phyloP scores from a whole-genome alignment of 257 asterid genomes.

The Ehretia macrophylla region DNA sequence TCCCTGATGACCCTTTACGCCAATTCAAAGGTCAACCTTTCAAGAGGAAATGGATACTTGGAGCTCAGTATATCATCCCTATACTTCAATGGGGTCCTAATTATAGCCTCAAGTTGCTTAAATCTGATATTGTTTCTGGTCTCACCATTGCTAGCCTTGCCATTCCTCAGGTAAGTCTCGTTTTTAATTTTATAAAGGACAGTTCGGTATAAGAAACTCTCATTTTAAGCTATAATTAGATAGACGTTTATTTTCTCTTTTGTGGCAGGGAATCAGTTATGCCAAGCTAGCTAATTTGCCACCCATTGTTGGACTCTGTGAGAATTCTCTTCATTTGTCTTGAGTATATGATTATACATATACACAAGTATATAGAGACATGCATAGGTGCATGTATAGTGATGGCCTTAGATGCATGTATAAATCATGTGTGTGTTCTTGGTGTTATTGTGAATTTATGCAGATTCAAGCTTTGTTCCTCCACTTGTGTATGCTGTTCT shows the following conservation, averaged over 20 bases:
- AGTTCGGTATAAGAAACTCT: no score
- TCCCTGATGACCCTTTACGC: constrained; percentile 80
- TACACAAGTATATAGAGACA: neutral
- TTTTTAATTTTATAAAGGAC: no score
- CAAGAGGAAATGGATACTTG: constrained; percentile 44
- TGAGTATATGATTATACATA: neutral
- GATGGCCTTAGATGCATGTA: no score
- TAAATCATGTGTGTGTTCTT: no score
- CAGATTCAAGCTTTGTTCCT: constrained; percentile 92
- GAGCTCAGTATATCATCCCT: constrained; percentile 63
- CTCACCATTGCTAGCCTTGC: constrained; percentile 96
- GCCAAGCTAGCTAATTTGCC: constrained; percentile 91
- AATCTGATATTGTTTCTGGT: constrained; percentile 82
- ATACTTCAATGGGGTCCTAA: constrained; percentile 77
- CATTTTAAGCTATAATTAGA: no score
- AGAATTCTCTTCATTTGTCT: constrained; percentile 18
- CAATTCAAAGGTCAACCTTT: constrained; percentile 61
- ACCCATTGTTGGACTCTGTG: constrained; percentile 86
- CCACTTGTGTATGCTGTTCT: constrained; percentile 77
- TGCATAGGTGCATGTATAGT: neutral
- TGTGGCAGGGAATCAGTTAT: constrained; percentile 71
- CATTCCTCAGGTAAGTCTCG: constrained; percentile 61
- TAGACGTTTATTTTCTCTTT: neutral
- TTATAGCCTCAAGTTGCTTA: constrained; percentile 47
- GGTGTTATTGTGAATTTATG: neutral